Conservation (phyloP, 176 grass and related monocot species). For the Aegilops speltoides region DNA sequence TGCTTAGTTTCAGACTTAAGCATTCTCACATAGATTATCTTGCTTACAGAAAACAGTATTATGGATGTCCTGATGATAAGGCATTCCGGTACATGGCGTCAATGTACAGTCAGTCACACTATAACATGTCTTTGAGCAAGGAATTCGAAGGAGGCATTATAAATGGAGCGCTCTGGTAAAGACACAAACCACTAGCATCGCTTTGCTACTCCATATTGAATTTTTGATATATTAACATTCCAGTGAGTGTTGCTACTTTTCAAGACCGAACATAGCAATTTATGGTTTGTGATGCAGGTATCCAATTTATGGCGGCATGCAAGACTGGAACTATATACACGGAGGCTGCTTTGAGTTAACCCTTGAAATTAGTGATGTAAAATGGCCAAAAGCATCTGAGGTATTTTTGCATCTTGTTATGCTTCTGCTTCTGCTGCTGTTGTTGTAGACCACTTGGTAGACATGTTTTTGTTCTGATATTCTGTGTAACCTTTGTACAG, state of each 20-base stretch:
- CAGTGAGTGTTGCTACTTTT: not conserved
- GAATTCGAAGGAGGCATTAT: slow-evolving; percentile 95
- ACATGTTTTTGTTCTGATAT: slow-evolving; percentile 22
- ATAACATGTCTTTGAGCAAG: slow-evolving; percentile 95
- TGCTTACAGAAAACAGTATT: slow-evolving; percentile 77
- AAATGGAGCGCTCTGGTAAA: slow-evolving; percentile 90
- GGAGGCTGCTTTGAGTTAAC: slow-evolving; percentile 96
- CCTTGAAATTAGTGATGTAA: slow-evolving; percentile 88
- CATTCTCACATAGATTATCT: slow-evolving; percentile 32
- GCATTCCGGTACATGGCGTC: slow-evolving; percentile 80
- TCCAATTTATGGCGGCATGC: slow-evolving; percentile 99
- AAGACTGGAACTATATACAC: slow-evolving; percentile 99
- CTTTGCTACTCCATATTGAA: not conserved
- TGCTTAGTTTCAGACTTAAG: slow-evolving; percentile 29
- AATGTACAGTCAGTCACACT: slow-evolving; percentile 85
- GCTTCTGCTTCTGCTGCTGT: not conserved
- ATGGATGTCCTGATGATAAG: slow-evolving; percentile 87
- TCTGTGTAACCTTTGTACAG: slow-evolving; percentile 43
- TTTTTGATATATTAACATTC: not conserved
- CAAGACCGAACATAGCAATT: slow-evolving; percentile 7
- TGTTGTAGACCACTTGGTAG: slow-evolving; percentile 3
- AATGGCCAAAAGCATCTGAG: slow-evolving; percentile 92
- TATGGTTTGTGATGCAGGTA: slow-evolving; percentile 62
- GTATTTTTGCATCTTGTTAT: slow-evolving; percentile 42
- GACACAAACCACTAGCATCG: not conserved